Conservation (phyloP, 2,329 filamentous ascomycete genomes). For the Cladosporium cucumerinum region DNA sequence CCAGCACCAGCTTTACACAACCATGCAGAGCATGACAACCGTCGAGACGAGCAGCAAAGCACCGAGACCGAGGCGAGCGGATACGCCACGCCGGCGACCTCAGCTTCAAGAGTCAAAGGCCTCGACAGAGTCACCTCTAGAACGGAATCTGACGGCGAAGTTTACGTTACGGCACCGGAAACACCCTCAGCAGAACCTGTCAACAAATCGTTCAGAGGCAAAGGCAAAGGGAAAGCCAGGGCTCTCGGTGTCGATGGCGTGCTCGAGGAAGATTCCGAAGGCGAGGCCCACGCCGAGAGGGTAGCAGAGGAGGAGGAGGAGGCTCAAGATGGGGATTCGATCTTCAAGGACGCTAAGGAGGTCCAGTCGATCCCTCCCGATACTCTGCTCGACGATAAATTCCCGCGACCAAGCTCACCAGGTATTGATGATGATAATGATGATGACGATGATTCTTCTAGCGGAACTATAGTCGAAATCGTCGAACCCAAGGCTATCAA, state of each 20-base stretch:
- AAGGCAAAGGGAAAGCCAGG: conserved; percentile 3
- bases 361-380: conserved; percentile 10
- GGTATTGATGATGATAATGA: neutral
- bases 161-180: conserved; percentile 7
- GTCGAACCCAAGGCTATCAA: conserved; percentile 14
- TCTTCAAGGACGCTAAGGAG: conserved; percentile 14
- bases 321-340: neutral
- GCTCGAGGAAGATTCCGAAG: conserved; percentile 11
- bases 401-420: neutral
- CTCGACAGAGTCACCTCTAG: neutral
- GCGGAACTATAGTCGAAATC: neutral
- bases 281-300: conserved; percentile 4
- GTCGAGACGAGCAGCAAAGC: conserved; percentile 11
- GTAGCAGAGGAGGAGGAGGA: neutral
- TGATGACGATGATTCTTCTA: neutral
- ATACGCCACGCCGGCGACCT: conserved; percentile 8
- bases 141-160: conserved; percentile 6
- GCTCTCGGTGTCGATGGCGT: conserved; percentile 8
- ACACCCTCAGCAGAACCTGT: neutral
- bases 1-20: conserved; percentile 19
- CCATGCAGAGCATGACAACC: conserved; percentile 18
- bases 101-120: conserved; percentile 3
- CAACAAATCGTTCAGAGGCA: neutral
- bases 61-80: conserved; percentile 9
- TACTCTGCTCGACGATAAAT: neutral